Evolutionary conservation across 352 stramenopile species (phyloP), one percentile per base, ranked within the genome.

Genomic region (Blastocystis sp.): DNA sequence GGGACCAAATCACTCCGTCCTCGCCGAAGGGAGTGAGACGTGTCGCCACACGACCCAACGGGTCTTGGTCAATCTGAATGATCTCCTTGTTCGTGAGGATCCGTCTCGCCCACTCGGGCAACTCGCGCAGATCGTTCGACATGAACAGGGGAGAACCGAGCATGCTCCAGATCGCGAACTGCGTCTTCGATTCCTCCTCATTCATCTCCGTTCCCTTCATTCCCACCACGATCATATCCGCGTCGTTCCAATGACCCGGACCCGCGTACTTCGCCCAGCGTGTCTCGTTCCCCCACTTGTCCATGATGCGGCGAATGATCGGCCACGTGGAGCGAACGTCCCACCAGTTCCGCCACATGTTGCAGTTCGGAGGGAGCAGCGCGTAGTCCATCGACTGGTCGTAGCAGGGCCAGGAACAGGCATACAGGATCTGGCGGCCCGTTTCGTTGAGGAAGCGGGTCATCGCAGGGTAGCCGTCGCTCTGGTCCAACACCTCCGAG

Each of bases 81-180:
- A 89, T 80, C 21, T 91, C 89, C 48, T 89, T 89, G 88, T 91
- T 90, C 61, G 80, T 34, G 21, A 90, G 61, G 38, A 90, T 91
- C 28, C 78, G 67, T 28, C 88, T 90, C 60, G 23, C 48, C 60
- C 76, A 69, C 21, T 88, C 48, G 41, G 59, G 48, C 53, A 91
- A 84, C 19, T 91, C 40, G 10, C 88, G 69, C 43, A 90, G 60
- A 41, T 90, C 89, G 43, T 89, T 89, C 56, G 62, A 82, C 88
- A 90, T 90, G 71, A 90, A 45, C 40, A 90, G 71, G 45, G 89
- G 89, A 21, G 89, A 80, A 9, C 88, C 89, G 21, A 90, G 65
- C 52, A 90, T 90, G n/a, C 56, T 84, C 81, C 87, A 90, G 38
- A 90, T 86, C 41, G 89, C 89, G 48, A 90, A 80, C 88, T 90